phyloP scores from a whole-genome alignment of 495 filamentous ascomycete genomes.

The Lasiosphaeriaceae sp. region DNA sequence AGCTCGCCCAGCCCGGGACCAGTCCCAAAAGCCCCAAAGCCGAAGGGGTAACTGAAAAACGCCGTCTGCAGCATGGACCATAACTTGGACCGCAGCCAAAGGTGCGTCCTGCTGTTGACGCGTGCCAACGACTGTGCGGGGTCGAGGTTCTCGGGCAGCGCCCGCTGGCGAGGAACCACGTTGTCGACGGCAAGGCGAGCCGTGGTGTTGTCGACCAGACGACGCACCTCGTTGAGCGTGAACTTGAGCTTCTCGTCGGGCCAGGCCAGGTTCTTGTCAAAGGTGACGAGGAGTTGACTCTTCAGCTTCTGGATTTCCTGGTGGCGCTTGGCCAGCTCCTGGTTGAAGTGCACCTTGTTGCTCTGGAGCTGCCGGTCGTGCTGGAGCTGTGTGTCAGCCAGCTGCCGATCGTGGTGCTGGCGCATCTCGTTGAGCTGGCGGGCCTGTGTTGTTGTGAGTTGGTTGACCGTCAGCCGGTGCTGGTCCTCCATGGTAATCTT shows the following conservation, averaged over 20 bases:
- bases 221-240: background rate
- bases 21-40: background rate
- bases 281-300: background rate
- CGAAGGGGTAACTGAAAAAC: background rate
- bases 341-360: background rate
- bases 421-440: background rate
- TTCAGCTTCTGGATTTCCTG: background rate
- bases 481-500: background rate
- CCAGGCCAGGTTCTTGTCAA: slow-evolving; percentile 2
- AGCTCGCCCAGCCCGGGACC: background rate
- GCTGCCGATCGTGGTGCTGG: background rate
- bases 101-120: background rate
- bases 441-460: background rate
- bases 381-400: background rate
- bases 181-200: background rate
- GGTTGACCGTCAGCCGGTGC: background rate
- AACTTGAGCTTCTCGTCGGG: slow-evolving; percentile 4
- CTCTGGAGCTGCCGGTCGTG: background rate
- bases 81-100: background rate
- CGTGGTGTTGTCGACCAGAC: background rate
- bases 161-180: background rate
- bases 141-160: background rate
- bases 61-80: slow-evolving; percentile 1
- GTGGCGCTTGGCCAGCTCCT: background rate
- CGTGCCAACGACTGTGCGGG: background rate